Evolutionary conservation across 1,139 yeast species (phyloP).

Genomic region (Kodamaea suecica): DNA sequence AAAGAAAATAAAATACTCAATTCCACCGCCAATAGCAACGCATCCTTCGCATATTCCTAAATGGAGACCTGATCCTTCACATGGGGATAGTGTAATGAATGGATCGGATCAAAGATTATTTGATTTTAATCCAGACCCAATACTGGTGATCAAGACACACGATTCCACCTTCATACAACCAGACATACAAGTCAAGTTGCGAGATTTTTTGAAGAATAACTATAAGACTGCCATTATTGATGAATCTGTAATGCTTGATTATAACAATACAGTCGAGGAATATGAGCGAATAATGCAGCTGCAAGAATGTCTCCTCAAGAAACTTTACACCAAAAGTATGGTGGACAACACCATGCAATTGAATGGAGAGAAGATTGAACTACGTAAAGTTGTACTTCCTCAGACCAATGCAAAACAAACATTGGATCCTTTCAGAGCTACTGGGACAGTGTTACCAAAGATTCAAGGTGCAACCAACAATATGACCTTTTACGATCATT

Average conservation of each 20-base stretch:
- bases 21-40: slow-evolving; percentile 63
- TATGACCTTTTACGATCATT: slow-evolving; percentile 65
- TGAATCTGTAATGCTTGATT: slow-evolving; percentile 33
- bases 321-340: slow-evolving; percentile 30
- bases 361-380: slow-evolving; percentile 43
- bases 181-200: slow-evolving; percentile 40
- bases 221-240: slow-evolving; percentile 41
- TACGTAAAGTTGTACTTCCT: slow-evolving; percentile 45
- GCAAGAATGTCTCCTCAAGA: slow-evolving; percentile 29
- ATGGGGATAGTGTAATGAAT: slow-evolving; percentile 37
- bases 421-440: slow-evolving; percentile 40
- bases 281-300: slow-evolving; percentile 30
- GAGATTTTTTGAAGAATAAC: slow-evolving; percentile 52
- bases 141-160: slow-evolving; percentile 22
- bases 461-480: slow-evolving; percentile 40
- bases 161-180: slow-evolving; percentile 26
- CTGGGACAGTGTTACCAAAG: slow-evolving; percentile 39
- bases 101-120: slow-evolving; percentile 39
- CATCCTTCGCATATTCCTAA: slow-evolving; percentile 74
- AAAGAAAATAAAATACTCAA: slow-evolving; percentile 44
- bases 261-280: slow-evolving; percentile 33
- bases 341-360: slow-evolving; percentile 39
- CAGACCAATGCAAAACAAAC: slow-evolving; percentile 40
- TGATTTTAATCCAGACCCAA: slow-evolving; percentile 31
- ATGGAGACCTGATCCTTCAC: slow-evolving; percentile 52